phyloP scores from a whole-genome alignment of 352 stramenopile genomes.

The Thalassiosira exigua region DNA sequence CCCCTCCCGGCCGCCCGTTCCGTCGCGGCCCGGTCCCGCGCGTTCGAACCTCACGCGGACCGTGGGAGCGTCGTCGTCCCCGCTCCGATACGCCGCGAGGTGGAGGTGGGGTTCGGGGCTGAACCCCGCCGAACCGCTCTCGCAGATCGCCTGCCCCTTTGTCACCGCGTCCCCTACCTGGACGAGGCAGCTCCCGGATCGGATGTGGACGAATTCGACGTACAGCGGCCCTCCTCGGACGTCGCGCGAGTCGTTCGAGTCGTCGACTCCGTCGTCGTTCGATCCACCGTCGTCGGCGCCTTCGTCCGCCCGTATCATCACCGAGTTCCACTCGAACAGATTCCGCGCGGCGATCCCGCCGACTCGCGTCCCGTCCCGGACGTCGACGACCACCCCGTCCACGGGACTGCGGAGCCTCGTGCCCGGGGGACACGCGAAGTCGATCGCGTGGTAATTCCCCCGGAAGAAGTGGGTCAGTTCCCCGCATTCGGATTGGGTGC shows the following conservation, averaged over 20 bases:
- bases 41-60: slow-evolving; percentile 66
- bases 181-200: slow-evolving; percentile 59
- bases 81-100: slow-evolving; percentile 70
- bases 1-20: too few relatives aligned
- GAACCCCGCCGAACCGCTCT: slow-evolving; percentile 80
- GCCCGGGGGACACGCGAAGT: slow-evolving; percentile 81
- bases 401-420: slow-evolving; percentile 76
- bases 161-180: slow-evolving; percentile 65
- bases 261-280: slow-evolving; percentile 73
- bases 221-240: slow-evolving; percentile 63
- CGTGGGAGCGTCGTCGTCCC: slow-evolving; percentile 54
- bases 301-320: too few relatives aligned
- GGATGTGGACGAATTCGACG: slow-evolving; percentile 85
- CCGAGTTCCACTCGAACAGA: too few relatives aligned
- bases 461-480: slow-evolving; percentile 85
- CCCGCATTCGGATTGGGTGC: slow-evolving; percentile 80
- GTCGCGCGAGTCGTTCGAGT: slow-evolving; percentile 83
- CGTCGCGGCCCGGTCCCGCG: too few relatives aligned
- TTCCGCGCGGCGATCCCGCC: slow-evolving; percentile 2
- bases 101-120: slow-evolving; percentile 80
- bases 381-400: slow-evolving; percentile 68
- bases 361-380: slow-evolving; percentile 24
- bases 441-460: slow-evolving; percentile 82
- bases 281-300: slow-evolving; percentile 31
- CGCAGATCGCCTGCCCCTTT: slow-evolving; percentile 71